Evolutionary conservation across 1,284 basidiomycete species (phyloP).

Genomic region (Ganoderma sinense): DNA sequence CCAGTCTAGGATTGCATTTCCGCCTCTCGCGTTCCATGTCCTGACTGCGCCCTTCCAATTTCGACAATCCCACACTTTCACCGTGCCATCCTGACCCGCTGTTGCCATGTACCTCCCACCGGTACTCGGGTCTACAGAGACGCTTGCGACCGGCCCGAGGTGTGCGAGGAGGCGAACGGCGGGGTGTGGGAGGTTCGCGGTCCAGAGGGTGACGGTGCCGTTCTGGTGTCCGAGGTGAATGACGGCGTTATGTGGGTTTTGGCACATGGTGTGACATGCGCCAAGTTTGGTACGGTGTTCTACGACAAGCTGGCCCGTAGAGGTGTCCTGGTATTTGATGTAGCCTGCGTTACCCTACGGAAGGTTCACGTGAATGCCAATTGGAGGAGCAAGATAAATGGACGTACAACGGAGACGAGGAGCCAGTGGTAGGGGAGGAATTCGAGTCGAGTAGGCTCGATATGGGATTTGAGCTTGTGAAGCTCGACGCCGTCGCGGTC

Average conservation of each 20-base stretch:
- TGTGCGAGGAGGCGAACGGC: constrained; percentile 94
- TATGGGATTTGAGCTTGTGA: constrained; percentile 84
- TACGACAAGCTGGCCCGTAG: constrained; percentile 88
- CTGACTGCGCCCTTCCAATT: constrained; percentile 92
- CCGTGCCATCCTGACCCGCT: constrained; percentile 85
- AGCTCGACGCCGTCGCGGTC: constrained; percentile 95
- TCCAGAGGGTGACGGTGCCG: constrained; percentile 94
- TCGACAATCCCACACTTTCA: constrained; percentile 96
- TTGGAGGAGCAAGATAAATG: not conserved
- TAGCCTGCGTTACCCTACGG: constrained; percentile 85
- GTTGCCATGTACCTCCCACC: constrained; percentile 94
- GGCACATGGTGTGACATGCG: constrained; percentile 86
- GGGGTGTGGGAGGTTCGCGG: constrained; percentile 91
- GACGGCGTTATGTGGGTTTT: constrained; percentile 93
- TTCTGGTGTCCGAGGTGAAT: constrained; percentile 95
- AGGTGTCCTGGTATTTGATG: constrained; percentile 97
- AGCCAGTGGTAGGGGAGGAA: constrained; percentile 98
- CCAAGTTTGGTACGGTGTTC: constrained; percentile 94
- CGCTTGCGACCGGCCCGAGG: constrained; percentile 84
- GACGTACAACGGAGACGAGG: constrained; percentile 81
- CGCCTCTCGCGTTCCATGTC: constrained; percentile 80
- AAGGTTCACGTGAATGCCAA: not conserved
- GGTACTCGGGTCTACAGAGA: constrained; percentile 85
- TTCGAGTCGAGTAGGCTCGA: constrained; percentile 92
- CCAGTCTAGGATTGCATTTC: constrained; percentile 73